These are phyloP conservation scores for Penicillium janthinellum DNA, from an alignment of 2,329 filamentous ascomycete species.

Conservation along the genomic window DNA sequence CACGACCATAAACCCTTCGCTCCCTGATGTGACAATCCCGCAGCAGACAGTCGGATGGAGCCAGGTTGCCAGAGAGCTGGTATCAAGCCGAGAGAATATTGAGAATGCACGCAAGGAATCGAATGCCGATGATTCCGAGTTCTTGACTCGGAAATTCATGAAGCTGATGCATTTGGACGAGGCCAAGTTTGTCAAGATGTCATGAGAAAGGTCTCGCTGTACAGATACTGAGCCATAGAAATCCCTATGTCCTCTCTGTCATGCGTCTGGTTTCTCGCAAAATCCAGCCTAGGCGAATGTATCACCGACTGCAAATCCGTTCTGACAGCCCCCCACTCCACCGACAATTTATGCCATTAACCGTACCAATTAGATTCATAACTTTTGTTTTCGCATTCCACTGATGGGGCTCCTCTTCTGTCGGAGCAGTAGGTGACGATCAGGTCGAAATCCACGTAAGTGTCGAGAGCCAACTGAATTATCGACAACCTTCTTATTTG, in stretches of 20 bases:
- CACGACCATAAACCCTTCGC: slow-evolving; percentile 2
- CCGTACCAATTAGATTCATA: too few species aligned
- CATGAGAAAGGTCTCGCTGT: neutral
- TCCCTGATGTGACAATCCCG: slow-evolving; percentile 1
- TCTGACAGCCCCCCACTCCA: neutral
- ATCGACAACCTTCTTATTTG: too few species aligned
- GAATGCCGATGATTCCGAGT: slow-evolving; percentile 8
- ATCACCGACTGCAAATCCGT: slow-evolving; percentile 21
- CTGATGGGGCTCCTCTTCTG: too few species aligned
- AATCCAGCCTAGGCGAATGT: slow-evolving; percentile 23
- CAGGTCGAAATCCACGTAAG: too few species aligned
- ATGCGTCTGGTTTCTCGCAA: slow-evolving; percentile 15
- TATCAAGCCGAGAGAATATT: slow-evolving; percentile 2
- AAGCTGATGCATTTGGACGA: slow-evolving; percentile 6
- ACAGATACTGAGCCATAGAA: neutral
- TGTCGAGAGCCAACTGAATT: too few species aligned
- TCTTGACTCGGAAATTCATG: neutral
- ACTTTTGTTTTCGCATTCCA: too few species aligned
- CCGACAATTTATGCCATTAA: too few species aligned
- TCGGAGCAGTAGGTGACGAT: too few species aligned
- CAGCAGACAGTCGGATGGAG: slow-evolving; percentile 8
- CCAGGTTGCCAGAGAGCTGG: slow-evolving; percentile 8
- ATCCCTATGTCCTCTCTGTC: neutral
- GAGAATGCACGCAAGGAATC: neutral
- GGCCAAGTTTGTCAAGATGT: slow-evolving; percentile 5